These are phyloP conservation scores for Acaromyces ingoldii DNA, from an alignment of 1,284 basidiomycete genomes.

Conservation along the genomic window DNA sequence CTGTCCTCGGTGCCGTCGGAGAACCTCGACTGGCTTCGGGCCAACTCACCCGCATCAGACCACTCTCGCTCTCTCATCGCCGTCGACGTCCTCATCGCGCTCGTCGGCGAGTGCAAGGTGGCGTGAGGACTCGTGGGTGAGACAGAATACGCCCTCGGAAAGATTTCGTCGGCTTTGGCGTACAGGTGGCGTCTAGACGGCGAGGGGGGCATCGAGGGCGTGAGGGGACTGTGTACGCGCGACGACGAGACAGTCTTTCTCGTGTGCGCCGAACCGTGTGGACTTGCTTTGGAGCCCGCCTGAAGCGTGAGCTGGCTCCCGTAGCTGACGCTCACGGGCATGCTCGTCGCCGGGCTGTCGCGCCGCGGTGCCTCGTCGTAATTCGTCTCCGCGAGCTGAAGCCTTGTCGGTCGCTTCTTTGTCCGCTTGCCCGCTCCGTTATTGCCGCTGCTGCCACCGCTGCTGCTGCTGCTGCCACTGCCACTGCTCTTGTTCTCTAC, in stretches of 20 bases:
- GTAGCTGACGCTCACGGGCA: constrained; percentile 8
- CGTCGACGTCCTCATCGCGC: too few species aligned
- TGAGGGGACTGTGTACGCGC: background rate
- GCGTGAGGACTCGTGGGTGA: constrained; percentile 4
- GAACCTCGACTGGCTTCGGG: background rate
- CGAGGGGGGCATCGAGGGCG: background rate
- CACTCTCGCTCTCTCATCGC: too few species aligned
- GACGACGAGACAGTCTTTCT: background rate
- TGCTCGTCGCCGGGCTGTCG: background rate
- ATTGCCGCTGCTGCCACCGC: too few species aligned
- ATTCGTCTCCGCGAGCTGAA: too few species aligned
- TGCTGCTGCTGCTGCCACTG: too few species aligned
- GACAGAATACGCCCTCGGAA: constrained; percentile 6
- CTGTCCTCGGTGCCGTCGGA: background rate
- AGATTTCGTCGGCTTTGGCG: constrained; percentile 22
- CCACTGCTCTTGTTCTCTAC: too few species aligned
- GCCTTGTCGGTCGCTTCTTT: too few species aligned
- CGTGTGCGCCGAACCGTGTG: background rate
- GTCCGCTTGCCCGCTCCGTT: too few species aligned
- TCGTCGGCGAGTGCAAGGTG: too few species aligned
- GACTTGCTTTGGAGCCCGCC: background rate
- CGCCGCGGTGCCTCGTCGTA: too few species aligned
- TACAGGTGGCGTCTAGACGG: constrained; percentile 15
- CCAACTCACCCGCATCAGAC: too few species aligned
- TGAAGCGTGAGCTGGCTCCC: constrained; percentile 9